Evolutionary conservation across 2,329 filamentous ascomycete genomes (phyloP).

Genomic region (Aquanectria penicillioides): DNA sequence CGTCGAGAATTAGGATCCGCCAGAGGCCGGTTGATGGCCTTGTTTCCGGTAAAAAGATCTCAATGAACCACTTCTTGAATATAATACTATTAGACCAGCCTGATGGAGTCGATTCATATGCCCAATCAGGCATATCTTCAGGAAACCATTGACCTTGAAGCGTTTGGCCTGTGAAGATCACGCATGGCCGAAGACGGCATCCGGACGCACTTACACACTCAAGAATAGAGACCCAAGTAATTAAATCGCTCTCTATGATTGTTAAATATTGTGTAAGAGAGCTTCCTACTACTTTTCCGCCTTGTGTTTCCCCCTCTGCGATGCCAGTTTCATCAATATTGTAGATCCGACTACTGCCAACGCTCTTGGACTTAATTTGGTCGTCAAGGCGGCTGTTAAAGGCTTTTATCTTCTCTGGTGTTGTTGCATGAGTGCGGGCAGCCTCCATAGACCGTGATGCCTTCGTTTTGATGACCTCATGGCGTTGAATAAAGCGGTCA

Average conservation of each 20-base stretch:
- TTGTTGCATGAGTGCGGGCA: not conserved
- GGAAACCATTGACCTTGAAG: slow-evolving; percentile 1
- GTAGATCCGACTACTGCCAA: not conserved
- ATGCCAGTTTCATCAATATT: not conserved
- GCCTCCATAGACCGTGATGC: not conserved
- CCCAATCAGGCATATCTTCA: not conserved
- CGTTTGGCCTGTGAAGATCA: not conserved
- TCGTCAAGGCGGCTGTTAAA: not conserved
- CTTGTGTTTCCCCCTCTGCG: not conserved
- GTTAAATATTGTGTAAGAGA: not conserved
- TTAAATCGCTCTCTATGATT: not conserved
- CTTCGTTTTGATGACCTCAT: not conserved
- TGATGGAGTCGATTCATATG: not conserved
- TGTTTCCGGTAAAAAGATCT: not conserved
- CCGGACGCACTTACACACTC: not conserved
- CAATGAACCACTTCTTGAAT: slow-evolving; percentile 2
- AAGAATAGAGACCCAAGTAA: not conserved
- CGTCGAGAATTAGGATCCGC: not conserved
- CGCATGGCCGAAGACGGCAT: not conserved
- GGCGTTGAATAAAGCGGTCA: not conserved
- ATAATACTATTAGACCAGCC: slow-evolving; percentile 3
- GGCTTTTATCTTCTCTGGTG: not conserved
- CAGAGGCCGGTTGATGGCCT: not conserved
- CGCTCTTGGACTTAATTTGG: not conserved
- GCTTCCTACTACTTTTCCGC: not conserved